Evolutionary conservation across 2,329 filamentous ascomycete species (phyloP), one percentile per base, ranked within the genome.

Genomic region (Huntiella abstrusa): DNA sequence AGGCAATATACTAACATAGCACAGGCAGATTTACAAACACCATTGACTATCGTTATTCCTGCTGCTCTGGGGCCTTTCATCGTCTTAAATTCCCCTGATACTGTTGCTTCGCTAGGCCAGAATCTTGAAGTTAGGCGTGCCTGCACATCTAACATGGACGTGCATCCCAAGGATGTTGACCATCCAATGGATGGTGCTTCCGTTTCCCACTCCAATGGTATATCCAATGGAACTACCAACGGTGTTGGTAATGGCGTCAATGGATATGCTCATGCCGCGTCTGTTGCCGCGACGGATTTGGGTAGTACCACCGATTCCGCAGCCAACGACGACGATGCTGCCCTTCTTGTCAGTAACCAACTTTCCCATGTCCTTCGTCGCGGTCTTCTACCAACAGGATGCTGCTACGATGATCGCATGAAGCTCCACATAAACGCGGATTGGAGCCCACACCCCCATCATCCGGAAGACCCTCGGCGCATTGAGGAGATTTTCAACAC

Each of bases 341-440:
- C 51, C 6, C 54, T 58, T 13, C 33, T 47, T 4, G 41, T 43
- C 16, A 41, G 46, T 12, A 45, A 33, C 8, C 33, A 32, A 2
- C 54, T 59, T 2, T 61, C 60, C 2, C 59, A 63, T 44, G 54
- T 67, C 43, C 59, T 58, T 11, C 62, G 63, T 48, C 65, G 62
- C 34, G 67, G 68, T 2, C 61, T 74, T 19, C 65, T 83, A 1
- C 74, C 80, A 0, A 87, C 82, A 0, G 83, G 83, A 3, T 76
- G 81, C 51, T 88, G 83, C 53, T 98, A 96, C 58, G 91, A 98
- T 63, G 78, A 84, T 48, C 77, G 88, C 32, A 98, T 98, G 91
- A 85, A 91, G 51, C 81, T 92, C 51, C 91, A 98, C 59, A 83
- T 86, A 46, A 93, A 95, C 58, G 77, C 83, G 12, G 78, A 84